phyloP scores from a whole-genome alignment of 2,329 filamentous ascomycete genomes.

The Rhynchosporium agropyri region DNA sequence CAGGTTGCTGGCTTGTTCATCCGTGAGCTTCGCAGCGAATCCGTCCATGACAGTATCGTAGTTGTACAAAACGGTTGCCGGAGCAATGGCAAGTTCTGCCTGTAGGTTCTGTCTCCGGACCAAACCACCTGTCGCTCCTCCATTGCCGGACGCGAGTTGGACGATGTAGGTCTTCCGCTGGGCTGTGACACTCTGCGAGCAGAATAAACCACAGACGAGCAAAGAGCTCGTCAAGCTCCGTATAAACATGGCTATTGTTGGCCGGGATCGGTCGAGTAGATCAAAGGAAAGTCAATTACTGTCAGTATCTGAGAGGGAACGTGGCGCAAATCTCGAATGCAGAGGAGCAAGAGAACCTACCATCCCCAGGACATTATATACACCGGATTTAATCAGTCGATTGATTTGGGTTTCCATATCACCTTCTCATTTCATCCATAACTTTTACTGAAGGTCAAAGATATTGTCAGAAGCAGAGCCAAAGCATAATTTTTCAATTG shows the following conservation, averaged over 20 bases:
- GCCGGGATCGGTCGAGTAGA: neutral
- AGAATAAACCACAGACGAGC: neutral
- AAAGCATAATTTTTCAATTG: neutral
- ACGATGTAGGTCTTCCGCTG: constrained; percentile 1
- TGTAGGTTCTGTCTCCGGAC: neutral
- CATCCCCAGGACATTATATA: neutral
- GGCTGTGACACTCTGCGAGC: neutral
- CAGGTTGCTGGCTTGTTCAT: neutral
- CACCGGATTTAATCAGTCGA: neutral
- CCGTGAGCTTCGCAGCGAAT: neutral
- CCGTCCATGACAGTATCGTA: neutral
- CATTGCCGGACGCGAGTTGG: neutral
- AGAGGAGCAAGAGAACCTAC: neutral
- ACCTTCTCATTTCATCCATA: neutral
- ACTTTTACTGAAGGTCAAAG: neutral
- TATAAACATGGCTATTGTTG: constrained; percentile 1
- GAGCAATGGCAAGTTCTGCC: neutral
- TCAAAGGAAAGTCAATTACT: neutral
- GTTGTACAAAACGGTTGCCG: neutral
- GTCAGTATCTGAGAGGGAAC: neutral
- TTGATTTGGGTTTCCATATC: neutral
- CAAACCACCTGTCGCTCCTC: neutral
- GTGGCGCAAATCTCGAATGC: neutral
- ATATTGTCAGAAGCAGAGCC: neutral
- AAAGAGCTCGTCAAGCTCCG: neutral